These are phyloP conservation scores for Blastobotrys americana DNA, from an alignment of 805 yeast species.

Conservation along the genomic window DNA sequence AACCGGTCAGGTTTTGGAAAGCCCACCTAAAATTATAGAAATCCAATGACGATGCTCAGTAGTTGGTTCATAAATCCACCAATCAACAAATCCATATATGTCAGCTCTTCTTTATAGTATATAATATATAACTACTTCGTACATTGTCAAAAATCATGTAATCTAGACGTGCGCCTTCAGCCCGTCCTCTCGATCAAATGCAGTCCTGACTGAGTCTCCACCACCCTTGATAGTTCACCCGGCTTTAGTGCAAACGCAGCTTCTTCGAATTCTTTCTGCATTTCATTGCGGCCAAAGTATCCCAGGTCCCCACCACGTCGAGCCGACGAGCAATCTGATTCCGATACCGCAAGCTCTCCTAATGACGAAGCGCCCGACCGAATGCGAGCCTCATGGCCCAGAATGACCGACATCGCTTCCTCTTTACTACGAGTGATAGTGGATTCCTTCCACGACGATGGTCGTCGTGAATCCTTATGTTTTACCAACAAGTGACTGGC, in stretches of 20 bases:
- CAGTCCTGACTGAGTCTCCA: slow-evolving; percentile 86
- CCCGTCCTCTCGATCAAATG: slow-evolving; percentile 85
- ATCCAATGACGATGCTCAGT: too few species aligned
- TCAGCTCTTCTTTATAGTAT: background rate
- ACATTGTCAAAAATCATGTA: too few species aligned
- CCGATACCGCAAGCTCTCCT: slow-evolving; percentile 67
- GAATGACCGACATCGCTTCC: slow-evolving; percentile 62
- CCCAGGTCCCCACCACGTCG: slow-evolving; percentile 90
- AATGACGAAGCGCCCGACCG: slow-evolving; percentile 59
- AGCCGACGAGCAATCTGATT: slow-evolving; percentile 85
- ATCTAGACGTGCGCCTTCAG: slow-evolving; percentile 29
- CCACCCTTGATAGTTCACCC: slow-evolving; percentile 75
- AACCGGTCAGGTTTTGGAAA: background rate
- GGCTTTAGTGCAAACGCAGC: slow-evolving; percentile 76
- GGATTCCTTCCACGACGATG: slow-evolving; percentile 82
- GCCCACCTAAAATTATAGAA: too few species aligned
- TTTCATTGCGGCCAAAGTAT: slow-evolving; percentile 76
- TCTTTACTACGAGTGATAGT: slow-evolving; percentile 73
- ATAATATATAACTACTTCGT: too few species aligned
- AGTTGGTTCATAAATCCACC: too few species aligned
- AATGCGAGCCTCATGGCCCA: slow-evolving; percentile 50
- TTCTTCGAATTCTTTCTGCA: slow-evolving; percentile 92
- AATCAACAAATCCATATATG: too few species aligned
- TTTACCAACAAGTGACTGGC: slow-evolving; percentile 79
- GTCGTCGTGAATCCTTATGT: slow-evolving; percentile 77